phyloP scores from a whole-genome alignment of 2,329 filamentous ascomycete genomes.

The Calonectria pauciramosa region DNA sequence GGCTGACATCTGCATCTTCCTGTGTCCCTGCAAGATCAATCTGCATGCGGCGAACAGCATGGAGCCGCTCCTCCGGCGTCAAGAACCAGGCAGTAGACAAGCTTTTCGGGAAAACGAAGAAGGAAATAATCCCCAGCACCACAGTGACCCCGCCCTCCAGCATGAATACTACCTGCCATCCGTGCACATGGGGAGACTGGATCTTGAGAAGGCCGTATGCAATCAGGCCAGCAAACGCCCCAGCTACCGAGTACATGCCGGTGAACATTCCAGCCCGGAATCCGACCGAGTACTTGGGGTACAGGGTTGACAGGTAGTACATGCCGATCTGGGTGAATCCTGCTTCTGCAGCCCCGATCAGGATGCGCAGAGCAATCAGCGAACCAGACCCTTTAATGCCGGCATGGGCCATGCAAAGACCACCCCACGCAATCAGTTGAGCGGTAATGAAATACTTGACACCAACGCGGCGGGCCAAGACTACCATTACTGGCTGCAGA shows the following conservation, averaged over 20 bases:
- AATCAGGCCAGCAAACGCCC: neutral
- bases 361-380: constrained; percentile 1
- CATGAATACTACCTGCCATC: neutral
- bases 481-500: neutral
- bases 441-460: neutral
- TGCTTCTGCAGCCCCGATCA: neutral
- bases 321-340: neutral
- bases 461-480: neutral
- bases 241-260: neutral
- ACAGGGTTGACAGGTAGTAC: constrained; percentile 1
- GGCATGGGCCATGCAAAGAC: constrained; percentile 1
- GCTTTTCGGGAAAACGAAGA: neutral
- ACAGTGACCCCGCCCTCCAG: neutral
- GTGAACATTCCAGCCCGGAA: constrained; percentile 3
- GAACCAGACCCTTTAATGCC: neutral
- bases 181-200: neutral
- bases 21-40: constrained; percentile 9
- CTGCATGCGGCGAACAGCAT: constrained; percentile 4
- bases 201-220: neutral
- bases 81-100: neutral
- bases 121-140: neutral
- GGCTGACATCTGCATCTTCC: constrained; percentile 3
- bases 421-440: neutral
- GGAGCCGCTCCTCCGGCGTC: neutral
- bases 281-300: neutral